A percentile compares a stretch with the other conserved stretches of the same genome.
phyloP scores from a whole-genome alignment of 1,284 basidiomycete species.

The Amylostereum areolatum region DNA sequence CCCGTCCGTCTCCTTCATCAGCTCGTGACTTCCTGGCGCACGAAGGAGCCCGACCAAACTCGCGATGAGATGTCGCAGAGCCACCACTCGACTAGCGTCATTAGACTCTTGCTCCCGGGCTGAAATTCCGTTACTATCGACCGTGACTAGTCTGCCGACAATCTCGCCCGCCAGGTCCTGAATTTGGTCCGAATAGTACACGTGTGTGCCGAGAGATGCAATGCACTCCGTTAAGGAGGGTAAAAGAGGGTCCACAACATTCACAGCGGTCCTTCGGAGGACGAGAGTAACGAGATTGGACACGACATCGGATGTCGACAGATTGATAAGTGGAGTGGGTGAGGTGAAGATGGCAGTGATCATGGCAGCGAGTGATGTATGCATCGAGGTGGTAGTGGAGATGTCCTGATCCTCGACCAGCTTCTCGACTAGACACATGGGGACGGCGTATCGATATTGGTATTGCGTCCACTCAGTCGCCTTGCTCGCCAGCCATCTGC shows the following conservation, averaged over 20 bases:
- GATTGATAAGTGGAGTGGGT: slow-evolving; percentile 78
- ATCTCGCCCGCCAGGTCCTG: slow-evolving; percentile 89
- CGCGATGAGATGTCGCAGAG: slow-evolving; percentile 70
- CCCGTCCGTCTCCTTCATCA: slow-evolving; percentile 18
- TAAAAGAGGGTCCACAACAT: slow-evolving; percentile 65
- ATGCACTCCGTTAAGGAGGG: slow-evolving; percentile 75
- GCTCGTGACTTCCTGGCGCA: slow-evolving; percentile 49
- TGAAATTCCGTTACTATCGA: slow-evolving; percentile 61
- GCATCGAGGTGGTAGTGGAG: slow-evolving; percentile 45
- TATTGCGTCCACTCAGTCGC: slow-evolving; percentile 83
- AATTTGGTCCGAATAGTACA: slow-evolving; percentile 96
- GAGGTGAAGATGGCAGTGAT: slow-evolving; percentile 81
- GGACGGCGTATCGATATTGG: slow-evolving; percentile 89
- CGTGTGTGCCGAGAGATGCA: slow-evolving; percentile 79
- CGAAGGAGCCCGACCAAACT: slow-evolving; percentile 69
- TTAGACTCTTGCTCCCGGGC: slow-evolving; percentile 37
- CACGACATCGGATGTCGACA: slow-evolving; percentile 88
- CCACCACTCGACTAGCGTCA: slow-evolving; percentile 52
- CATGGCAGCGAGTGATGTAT: slow-evolving; percentile 75
- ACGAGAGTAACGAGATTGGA: slow-evolving; percentile 73
- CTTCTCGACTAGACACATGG: slow-evolving; percentile 79
- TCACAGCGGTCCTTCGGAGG: slow-evolving; percentile 63
- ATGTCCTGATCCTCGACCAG: slow-evolving; percentile 68
- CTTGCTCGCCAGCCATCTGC: slow-evolving; percentile 77
- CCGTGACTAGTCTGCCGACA: slow-evolving; percentile 64